Evolutionary conservation across 2,329 filamentous ascomycete genomes (phyloP).

Genomic region (Arthrobotrys musiformis): DNA sequence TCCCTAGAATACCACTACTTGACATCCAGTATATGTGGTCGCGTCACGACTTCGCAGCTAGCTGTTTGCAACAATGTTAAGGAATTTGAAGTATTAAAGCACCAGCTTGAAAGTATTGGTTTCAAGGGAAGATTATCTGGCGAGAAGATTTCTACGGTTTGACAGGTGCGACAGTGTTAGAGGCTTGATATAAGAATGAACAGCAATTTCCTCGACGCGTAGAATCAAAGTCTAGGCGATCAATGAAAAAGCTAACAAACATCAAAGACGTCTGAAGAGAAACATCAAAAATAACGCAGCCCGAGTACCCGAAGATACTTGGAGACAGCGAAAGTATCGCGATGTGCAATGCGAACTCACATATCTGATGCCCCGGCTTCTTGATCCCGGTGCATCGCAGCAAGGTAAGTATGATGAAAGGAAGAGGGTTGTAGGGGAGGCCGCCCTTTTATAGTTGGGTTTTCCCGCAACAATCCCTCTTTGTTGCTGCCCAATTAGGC

Average conservation of each 20-base stretch:
- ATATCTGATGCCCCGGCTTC: background rate
- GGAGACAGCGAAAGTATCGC: constrained; percentile 6
- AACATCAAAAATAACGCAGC: background rate
- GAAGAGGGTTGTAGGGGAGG: background rate
- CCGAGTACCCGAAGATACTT: constrained; percentile 5
- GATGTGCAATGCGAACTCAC: constrained; percentile 21
- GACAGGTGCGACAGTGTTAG: too few relatives aligned
- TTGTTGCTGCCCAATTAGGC: too few relatives aligned
- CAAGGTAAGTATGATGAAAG: constrained; percentile 21
- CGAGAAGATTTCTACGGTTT: too few relatives aligned
- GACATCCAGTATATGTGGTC: too few relatives aligned
- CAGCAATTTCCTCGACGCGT: background rate
- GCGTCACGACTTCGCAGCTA: too few relatives aligned
- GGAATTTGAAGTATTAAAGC: too few relatives aligned
- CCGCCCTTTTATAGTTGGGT: background rate
- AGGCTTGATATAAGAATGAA: too few relatives aligned
- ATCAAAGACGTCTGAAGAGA: background rate
- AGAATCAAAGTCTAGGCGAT: background rate
- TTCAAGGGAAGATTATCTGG: too few relatives aligned
- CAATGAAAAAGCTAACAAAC: background rate
- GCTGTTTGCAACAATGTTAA: too few relatives aligned
- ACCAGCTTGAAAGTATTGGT: too few relatives aligned
- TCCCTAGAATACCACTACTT: too few relatives aligned
- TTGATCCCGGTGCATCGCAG: background rate
- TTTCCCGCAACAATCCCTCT: too few relatives aligned